Conservation (phyloP, 192 early-diverging fungal genomes). For the Backusella tarrabulga region DNA sequence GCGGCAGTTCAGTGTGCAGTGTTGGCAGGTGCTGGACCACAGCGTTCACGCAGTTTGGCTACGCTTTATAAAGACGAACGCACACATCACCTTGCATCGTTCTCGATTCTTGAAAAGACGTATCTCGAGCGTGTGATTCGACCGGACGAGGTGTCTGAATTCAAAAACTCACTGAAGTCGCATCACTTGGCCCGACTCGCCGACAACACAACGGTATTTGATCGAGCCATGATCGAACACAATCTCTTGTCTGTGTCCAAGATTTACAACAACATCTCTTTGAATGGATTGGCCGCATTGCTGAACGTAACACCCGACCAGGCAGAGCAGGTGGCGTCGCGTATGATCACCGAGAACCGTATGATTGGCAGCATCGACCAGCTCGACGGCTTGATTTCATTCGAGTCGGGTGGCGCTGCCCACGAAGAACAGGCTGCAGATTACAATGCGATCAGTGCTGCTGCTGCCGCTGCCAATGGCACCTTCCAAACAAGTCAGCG, state of each 20-base stretch:
- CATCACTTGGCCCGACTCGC: conserved; percentile 78
- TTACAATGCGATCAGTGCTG: conserved; percentile 27
- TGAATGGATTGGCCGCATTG: conserved; percentile 79
- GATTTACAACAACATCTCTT: conserved; percentile 91
- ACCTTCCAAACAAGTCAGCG: conserved; percentile 23
- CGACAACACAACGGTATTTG: conserved; percentile 80
- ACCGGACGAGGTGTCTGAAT: conserved; percentile 76
- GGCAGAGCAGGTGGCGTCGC: conserved; percentile 82
- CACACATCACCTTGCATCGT: conserved; percentile 70
- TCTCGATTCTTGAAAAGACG: conserved; percentile 91
- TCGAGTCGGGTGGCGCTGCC: conserved; percentile 57
- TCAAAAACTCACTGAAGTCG: conserved; percentile 64
- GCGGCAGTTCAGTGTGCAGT: conserved; percentile 90
- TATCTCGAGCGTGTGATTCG: conserved; percentile 86
- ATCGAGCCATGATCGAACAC: conserved; percentile 93
- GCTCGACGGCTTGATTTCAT: conserved; percentile 81
- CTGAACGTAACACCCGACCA: conserved; percentile 75
- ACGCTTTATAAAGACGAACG: conserved; percentile 92
- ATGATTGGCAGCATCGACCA: conserved; percentile 93
- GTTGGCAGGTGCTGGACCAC: conserved; percentile 88
- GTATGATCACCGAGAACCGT: conserved; percentile 90
- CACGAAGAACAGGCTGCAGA: conserved; percentile 19
- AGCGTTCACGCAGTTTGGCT: conserved; percentile 81
- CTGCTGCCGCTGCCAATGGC: conserved; percentile 26
- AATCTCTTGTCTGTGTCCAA: conserved; percentile 86